Evolutionary conservation across 495 filamentous ascomycete genomes (phyloP).

Genomic region (Terfezia boudieri): DNA sequence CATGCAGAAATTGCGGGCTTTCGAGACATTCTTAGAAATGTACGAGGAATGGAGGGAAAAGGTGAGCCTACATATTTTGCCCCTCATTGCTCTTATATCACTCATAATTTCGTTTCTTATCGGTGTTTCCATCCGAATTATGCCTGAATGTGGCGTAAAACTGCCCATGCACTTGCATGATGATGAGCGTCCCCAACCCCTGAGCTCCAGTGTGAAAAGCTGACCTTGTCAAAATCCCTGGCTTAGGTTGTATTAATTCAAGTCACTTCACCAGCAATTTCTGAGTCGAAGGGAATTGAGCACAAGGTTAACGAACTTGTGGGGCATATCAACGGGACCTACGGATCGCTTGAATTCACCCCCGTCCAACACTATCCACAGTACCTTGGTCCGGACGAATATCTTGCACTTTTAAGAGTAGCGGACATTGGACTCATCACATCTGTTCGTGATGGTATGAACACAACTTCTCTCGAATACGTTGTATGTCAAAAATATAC

Average conservation of each 20-base stretch:
- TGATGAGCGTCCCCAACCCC: too few species aligned
- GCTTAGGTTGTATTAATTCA: slow-evolving; percentile 58
- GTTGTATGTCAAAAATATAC: slow-evolving; percentile 71
- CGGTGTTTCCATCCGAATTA: not conserved
- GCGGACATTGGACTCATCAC: slow-evolving; percentile 83
- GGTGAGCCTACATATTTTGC: slow-evolving; percentile 19
- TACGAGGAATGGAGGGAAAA: slow-evolving; percentile 76
- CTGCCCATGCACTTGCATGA: too few species aligned
- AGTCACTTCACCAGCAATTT: slow-evolving; percentile 67
- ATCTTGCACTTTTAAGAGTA: slow-evolving; percentile 68
- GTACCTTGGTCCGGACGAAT: slow-evolving; percentile 66
- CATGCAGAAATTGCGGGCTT: slow-evolving; percentile 77
- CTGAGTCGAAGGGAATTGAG: slow-evolving; percentile 56
- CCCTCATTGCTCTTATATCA: not conserved
- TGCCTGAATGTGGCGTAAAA: not conserved
- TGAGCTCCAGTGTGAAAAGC: too few species aligned
- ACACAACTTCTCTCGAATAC: slow-evolving; percentile 85
- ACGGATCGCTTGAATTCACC: slow-evolving; percentile 61
- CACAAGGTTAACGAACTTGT: slow-evolving; percentile 73
- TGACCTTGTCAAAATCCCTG: too few species aligned
- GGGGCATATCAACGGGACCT: slow-evolving; percentile 70
- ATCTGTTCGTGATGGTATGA: slow-evolving; percentile 86
- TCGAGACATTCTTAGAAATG: slow-evolving; percentile 66
- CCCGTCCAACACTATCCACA: slow-evolving; percentile 86
- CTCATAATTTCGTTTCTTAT: not conserved